Conservation (phyloP, 2,329 filamentous ascomycete species). For the Penicillium sp. region DNA sequence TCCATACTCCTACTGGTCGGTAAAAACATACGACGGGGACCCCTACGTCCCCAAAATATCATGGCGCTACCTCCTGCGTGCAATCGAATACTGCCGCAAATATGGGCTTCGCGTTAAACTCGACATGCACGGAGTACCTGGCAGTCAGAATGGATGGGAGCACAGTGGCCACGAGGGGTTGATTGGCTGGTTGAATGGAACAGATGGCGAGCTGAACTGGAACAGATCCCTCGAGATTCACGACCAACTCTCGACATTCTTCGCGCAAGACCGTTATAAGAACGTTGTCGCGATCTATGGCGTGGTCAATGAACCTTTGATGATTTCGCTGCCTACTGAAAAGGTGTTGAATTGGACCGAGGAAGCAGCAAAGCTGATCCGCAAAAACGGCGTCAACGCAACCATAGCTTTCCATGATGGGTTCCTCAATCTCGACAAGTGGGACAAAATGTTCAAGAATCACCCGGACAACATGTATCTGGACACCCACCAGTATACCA, state of each 20-base stretch:
- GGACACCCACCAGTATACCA: slow-evolving; percentile 98
- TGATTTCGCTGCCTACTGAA: slow-evolving; percentile 65
- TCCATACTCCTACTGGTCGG: slow-evolving; percentile 91
- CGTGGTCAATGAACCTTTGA: slow-evolving; percentile 88
- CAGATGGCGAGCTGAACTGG: slow-evolving; percentile 72
- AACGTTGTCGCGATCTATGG: slow-evolving; percentile 93
- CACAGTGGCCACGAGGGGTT: slow-evolving; percentile 80
- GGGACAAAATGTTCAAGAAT: slow-evolving; percentile 76
- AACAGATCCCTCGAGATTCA: slow-evolving; percentile 84
- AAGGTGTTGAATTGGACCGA: slow-evolving; percentile 77
- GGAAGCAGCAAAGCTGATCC: slow-evolving; percentile 68
- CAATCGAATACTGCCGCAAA: slow-evolving; percentile 89
- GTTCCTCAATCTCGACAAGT: slow-evolving; percentile 86
- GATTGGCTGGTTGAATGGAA: slow-evolving; percentile 90
- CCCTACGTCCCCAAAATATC: slow-evolving; percentile 82
- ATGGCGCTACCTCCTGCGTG: slow-evolving; percentile 90
- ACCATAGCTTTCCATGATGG: slow-evolving; percentile 89
- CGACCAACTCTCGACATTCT: slow-evolving; percentile 83
- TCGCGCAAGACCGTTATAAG: slow-evolving; percentile 86
- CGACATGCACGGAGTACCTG: slow-evolving; percentile 86
- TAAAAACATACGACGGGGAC: slow-evolving; percentile 78
- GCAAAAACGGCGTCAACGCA: slow-evolving; percentile 68
- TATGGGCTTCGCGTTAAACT: slow-evolving; percentile 90
- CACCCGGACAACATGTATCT: slow-evolving; percentile 69
- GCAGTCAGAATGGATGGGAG: slow-evolving; percentile 97